Base-by-base conservation (phyloP, 75 land plant genomes). In the Pinus albicaulis region DNA sequence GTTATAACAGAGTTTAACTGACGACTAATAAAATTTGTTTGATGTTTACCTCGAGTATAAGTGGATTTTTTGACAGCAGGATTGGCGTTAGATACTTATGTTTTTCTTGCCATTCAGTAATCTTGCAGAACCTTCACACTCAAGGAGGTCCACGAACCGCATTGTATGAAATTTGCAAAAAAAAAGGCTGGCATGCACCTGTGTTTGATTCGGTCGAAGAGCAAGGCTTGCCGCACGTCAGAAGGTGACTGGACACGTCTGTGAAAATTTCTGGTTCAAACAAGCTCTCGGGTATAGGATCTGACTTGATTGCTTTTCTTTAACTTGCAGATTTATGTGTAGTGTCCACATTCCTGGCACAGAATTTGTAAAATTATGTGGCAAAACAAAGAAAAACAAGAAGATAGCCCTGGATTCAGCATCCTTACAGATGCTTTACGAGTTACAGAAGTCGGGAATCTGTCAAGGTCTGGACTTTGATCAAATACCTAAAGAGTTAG, bases 381-480 rank as follows among this genome's bases (percentile, higher is more conserved):
- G 71, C 20, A 31, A 68, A 19, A 48, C 48, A 68, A 38, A 31
- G 26, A 6, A 48, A 15, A 44, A 19, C 71, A 68, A 68, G 3
- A 68, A 68, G 71, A 68, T 23, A 2, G 71, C 71, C 19, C 7
- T 36, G 48, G 71, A 68, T 68, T 68, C 71, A 3, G 71, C 71
- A 7, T 68, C 52, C 10, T n/a, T 68, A 44, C 19, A 36, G 71
- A n/a, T 68, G 71, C 34, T 68, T 7, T 5, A 6, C 10, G 48
- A 68, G 48, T 12, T 68, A 20, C 12, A 68, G 48, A 68, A 68
- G 71, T 12, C 5, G 10, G 48, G 24, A 38, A 41, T 68, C 22
- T 68, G 52, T 68, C 20, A 16, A 19, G 48, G 19, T 7, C 34
- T 5, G 14, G 71, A 38, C 2, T 19, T 36, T 5, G 48, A 44